A percentile compares a stretch with the other conserved stretches of the same genome.
Conservation (phyloP, 345 rosid genomes). For the Boechera divaricarpa region DNA sequence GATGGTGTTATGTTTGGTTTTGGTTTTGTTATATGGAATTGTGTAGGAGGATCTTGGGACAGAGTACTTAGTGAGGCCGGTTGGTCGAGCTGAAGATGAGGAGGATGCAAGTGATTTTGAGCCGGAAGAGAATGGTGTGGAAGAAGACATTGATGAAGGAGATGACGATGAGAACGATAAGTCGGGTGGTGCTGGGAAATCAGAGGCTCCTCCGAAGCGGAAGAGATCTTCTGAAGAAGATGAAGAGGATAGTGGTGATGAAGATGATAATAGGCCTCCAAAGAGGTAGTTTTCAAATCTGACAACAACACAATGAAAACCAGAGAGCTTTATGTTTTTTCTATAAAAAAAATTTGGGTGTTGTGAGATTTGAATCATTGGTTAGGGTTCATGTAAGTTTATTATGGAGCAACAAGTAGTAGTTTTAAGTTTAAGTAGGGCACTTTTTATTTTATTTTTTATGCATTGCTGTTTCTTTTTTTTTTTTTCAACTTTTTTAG, state of each 20-base stretch:
- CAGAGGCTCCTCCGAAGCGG: slow-evolving; percentile 71
- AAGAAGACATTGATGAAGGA: slow-evolving; percentile 60
- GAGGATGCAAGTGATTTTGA: slow-evolving; percentile 92
- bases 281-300: slow-evolving; percentile 66
- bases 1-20: neutral
- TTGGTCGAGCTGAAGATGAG: slow-evolving; percentile 81
- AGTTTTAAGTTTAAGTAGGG: slow-evolving; percentile 37
- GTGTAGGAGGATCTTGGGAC: slow-evolving; percentile 78
- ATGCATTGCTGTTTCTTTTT: slow-evolving; percentile 28
- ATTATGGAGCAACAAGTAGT: slow-evolving; percentile 36
- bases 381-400: slow-evolving; percentile 44
- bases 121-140: slow-evolving; percentile 78
- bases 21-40: neutral
- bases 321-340: slow-evolving; percentile 18
- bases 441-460: neutral
- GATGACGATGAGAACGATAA: slow-evolving; percentile 59
- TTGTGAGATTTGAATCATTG: slow-evolving; percentile 46
- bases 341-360: neutral
- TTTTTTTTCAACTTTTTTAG: neutral
- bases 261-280: slow-evolving; percentile 84
- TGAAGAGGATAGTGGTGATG: slow-evolving; percentile 66
- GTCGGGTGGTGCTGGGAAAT: slow-evolving; percentile 57
- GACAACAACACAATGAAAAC: slow-evolving; percentile 6
- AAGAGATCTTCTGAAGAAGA: slow-evolving; percentile 66
- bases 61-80: slow-evolving; percentile 82